phyloP scores from a whole-genome alignment of 768 basidiomycete genomes.

The Candolleomyces eurysporus region DNA sequence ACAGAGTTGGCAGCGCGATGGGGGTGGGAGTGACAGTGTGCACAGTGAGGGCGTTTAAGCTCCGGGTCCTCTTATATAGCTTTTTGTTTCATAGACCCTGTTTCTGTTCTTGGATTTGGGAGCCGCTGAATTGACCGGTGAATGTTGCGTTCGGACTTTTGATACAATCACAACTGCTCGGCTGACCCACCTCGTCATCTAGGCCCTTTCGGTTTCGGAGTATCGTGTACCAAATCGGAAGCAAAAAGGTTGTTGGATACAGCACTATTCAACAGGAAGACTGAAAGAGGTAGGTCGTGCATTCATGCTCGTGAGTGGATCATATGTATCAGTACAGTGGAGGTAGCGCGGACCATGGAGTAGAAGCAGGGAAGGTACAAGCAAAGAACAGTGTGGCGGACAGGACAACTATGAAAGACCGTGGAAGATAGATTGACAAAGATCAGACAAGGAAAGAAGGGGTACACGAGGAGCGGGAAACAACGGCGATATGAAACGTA shows the following conservation, averaged over 20 bases:
- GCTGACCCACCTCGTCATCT: too few relatives aligned
- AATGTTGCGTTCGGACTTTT: too few relatives aligned
- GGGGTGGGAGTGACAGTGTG: too few relatives aligned
- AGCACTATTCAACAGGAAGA: conserved; percentile 26
- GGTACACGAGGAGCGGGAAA: neutral
- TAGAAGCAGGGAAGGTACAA: neutral
- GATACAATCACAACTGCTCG: too few relatives aligned
- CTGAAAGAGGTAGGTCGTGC: neutral
- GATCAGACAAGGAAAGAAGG: conserved; percentile 1
- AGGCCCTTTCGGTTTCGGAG: too few relatives aligned
- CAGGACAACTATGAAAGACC: neutral
- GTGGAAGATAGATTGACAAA: conserved; percentile 1
- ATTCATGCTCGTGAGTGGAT: neutral
- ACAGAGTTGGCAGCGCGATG: too few relatives aligned
- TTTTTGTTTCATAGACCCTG: too few relatives aligned
- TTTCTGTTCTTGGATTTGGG: too few relatives aligned
- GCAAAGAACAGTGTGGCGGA: neutral
- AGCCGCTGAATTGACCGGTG: too few relatives aligned
- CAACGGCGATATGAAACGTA: conserved; percentile 2
- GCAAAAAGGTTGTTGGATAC: neutral
- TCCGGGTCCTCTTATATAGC: too few relatives aligned
- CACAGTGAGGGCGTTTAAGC: too few relatives aligned
- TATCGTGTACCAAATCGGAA: too few relatives aligned
- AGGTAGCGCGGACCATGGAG: neutral
- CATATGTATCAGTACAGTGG: neutral